phyloP scores from a whole-genome alignment of 2,329 filamentous ascomycete species.

The Beauveria sp. region DNA sequence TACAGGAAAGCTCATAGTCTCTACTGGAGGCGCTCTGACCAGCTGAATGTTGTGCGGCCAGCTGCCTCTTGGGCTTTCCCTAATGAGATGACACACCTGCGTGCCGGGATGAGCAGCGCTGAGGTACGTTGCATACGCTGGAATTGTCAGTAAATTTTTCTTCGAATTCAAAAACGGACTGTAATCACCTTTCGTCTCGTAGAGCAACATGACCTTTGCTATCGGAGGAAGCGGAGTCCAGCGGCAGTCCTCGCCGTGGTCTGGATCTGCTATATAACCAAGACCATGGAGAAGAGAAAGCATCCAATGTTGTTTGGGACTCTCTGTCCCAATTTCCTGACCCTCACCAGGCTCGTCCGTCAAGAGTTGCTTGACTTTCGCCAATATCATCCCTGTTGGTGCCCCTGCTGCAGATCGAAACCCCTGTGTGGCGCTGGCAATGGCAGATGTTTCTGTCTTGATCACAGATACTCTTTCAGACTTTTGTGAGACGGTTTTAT shows the following conservation, averaged over 20 bases:
- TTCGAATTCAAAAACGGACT: not conserved
- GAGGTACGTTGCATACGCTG: conserved; percentile 35
- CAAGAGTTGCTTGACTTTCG: conserved; percentile 13
- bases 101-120: conserved; percentile 34
- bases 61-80: conserved; percentile 17
- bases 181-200: conserved; percentile 7
- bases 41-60: conserved; percentile 26
- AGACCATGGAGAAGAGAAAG: conserved; percentile 46
- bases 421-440: not conserved
- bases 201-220: not conserved
- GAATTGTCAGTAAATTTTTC: not conserved
- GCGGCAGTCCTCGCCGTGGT: not conserved
- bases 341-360: conserved; percentile 28
- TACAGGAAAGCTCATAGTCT: conserved; percentile 28
- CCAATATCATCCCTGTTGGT: conserved; percentile 12
- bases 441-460: not conserved
- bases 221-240: not conserved
- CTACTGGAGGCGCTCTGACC: conserved; percentile 30
- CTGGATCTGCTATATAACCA: conserved; percentile 18
- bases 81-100: conserved; percentile 42
- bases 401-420: conserved; percentile 13
- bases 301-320: conserved; percentile 56
- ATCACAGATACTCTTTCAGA: not conserved
- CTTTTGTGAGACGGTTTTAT: not conserved
- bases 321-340: conserved; percentile 42